Evolutionary conservation across 2,329 filamentous ascomycete genomes (phyloP), one percentile per base, ranked within the genome.

Genomic region (Beauveria australis): DNA sequence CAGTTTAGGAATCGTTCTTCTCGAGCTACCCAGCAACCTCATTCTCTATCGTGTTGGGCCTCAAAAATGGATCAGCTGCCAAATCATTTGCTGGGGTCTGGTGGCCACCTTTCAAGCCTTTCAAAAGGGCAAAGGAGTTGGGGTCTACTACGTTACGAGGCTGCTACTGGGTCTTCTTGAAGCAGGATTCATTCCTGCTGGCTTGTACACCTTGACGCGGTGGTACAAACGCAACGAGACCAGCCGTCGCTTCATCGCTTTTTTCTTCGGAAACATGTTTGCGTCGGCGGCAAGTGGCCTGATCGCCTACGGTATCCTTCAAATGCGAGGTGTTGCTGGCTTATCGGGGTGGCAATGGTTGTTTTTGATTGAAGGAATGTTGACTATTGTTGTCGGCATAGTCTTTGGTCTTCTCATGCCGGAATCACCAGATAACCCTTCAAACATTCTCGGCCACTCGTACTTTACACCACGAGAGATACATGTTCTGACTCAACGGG

Each of bases 151-250:
- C 40, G 73, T 5, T 1, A 52, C 49, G 1, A 52, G 49, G 19
- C 19, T 52, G 28, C 30, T 52, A 10, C 49, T 52, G 28, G 49
- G 49, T 52, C 49, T 52, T 18, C 49, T 52, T 3, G 77, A 79
- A 60, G 73, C 74, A 1, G 76, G 76, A 0, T 79, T 79, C 64
- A 79, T 78, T 51, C 78, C 77, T 4, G 77, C 75, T 1, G 75
- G 75, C 22, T 66, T 79, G 2, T 79, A 73, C 64, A 78, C 77
- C 0, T 69, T 79, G 2, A 78, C 76, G 0, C 70, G 72, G 5
- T 79, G 76, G 76, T 79, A 79, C 61, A 79, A 76, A 26, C 70
- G 71, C 1, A 70, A 71, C 6, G 76, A 79, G 62, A 78, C 73
- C 0, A 75, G 73, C 33, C 76, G 75, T 63, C 69, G 76, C 18